Percentiles rank a stretch among this genome's conserved stretches.
These are phyloP conservation scores for Petasospora rhodanensis DNA, from an alignment of 1,139 yeast genomes.

Conservation along the genomic window DNA sequence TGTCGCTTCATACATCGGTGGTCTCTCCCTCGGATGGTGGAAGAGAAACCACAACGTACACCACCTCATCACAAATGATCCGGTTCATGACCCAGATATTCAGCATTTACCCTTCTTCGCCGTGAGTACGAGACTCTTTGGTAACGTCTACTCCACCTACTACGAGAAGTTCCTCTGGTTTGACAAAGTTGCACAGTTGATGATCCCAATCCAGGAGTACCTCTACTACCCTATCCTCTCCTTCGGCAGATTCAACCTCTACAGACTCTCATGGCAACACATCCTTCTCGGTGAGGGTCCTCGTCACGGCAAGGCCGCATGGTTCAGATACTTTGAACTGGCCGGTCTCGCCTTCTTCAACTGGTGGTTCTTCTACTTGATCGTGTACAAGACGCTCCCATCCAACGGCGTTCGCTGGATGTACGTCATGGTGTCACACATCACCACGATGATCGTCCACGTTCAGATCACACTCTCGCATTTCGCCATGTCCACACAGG, in stretches of 20 bases:
- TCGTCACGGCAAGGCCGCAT: conserved; percentile 73
- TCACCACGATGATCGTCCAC: conserved; percentile 84
- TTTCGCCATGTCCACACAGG: conserved; percentile 91
- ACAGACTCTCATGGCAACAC: conserved; percentile 77
- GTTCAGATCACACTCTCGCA: conserved; percentile 88
- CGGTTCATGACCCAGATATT: conserved; percentile 90
- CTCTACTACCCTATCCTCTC: conserved; percentile 73
- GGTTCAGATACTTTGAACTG: conserved; percentile 78
- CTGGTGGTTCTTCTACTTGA: conserved; percentile 74
- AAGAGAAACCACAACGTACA: conserved; percentile 89
- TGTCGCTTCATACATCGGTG: conserved; percentile 81
- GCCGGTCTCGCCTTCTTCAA: conserved; percentile 63
- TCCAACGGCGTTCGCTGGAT: conserved; percentile 47
- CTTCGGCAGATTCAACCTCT: conserved; percentile 83
- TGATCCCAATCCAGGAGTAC: conserved; percentile 64
- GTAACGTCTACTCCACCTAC: conserved; percentile 70
- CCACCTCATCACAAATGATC: conserved; percentile 83
- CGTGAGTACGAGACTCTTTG: conserved; percentile 67
- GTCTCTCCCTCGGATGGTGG: conserved; percentile 92
- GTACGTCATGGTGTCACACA: conserved; percentile 69
- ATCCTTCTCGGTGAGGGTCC: conserved; percentile 74
- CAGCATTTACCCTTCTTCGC: conserved; percentile 92
- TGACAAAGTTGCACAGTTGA: conserved; percentile 56
- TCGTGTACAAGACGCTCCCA: conserved; percentile 49
- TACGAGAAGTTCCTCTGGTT: conserved; percentile 64